These are phyloP conservation scores for Thraustochytrium striatum DNA, from an alignment of 352 stramenopile species.

Conservation along the genomic window DNA sequence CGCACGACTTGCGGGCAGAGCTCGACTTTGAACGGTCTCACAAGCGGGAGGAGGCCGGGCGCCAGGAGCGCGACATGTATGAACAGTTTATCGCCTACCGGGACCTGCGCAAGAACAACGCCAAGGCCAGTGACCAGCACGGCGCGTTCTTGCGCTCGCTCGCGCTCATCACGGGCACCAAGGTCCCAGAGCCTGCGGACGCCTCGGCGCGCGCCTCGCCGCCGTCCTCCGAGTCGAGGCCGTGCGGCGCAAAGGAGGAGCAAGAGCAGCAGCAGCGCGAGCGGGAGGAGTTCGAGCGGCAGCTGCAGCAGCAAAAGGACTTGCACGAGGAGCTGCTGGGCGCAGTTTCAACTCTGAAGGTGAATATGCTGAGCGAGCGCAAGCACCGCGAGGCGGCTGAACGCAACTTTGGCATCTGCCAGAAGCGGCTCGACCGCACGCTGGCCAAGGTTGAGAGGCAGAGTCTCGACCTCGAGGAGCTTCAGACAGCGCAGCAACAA, in stretches of 20 bases:
- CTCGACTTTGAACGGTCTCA: background rate
- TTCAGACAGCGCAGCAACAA: constrained; percentile 21
- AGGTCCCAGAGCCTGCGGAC: no score
- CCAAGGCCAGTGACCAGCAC: background rate
- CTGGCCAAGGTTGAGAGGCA: background rate
- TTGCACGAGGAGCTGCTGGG: background rate
- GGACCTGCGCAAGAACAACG: constrained; percentile 30
- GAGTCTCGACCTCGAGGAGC: background rate
- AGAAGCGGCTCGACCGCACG: constrained; percentile 23
- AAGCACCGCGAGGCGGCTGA: constrained; percentile 32
- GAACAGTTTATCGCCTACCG: constrained; percentile 38
- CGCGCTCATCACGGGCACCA: no score
- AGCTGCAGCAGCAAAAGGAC: background rate
- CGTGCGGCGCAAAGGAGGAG: no score
- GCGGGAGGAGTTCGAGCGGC: background rate
- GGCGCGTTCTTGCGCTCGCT: background rate
- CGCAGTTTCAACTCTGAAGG: background rate
- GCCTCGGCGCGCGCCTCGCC: no score
- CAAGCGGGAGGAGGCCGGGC: background rate
- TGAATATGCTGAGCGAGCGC: background rate
- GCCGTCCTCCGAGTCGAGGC: no score
- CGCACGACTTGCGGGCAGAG: background rate
- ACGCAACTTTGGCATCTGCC: constrained; percentile 15
- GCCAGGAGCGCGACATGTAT: background rate
- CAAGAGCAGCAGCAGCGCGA: no score